Evolutionary conservation across 2,329 filamentous ascomycete genomes (phyloP).

Genomic region (Macroventuria anomochaeta): DNA sequence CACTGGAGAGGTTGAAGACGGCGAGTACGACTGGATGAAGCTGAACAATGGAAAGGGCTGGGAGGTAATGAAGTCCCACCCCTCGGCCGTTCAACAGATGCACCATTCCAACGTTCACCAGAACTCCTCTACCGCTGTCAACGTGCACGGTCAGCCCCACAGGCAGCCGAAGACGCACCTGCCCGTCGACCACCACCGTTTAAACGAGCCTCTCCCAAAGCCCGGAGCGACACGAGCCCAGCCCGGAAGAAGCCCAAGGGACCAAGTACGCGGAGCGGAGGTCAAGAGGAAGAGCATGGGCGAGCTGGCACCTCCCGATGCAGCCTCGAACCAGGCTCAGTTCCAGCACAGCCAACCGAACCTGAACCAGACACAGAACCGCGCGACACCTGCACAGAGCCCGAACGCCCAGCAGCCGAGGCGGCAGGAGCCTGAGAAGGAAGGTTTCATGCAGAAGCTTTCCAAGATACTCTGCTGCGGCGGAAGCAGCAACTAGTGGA

Average conservation of each 20-base stretch:
- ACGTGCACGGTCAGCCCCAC: constrained; percentile 77
- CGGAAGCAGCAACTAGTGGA: constrained; percentile 36
- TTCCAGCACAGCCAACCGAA: constrained; percentile 96
- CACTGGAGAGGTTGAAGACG: constrained; percentile 92
- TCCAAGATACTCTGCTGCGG: constrained; percentile 91
- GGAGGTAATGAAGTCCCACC: constrained; percentile 77
- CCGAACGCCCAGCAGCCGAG: constrained; percentile 60
- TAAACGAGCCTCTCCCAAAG: constrained; percentile 60
- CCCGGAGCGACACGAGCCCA: constrained; percentile 67
- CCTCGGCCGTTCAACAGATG: constrained; percentile 71
- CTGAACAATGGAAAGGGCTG: constrained; percentile 91
- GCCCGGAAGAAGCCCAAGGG: constrained; percentile 47
- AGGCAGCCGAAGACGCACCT: constrained; percentile 62
- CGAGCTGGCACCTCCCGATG: constrained; percentile 82
- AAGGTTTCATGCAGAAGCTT: constrained; percentile 86
- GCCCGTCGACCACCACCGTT: constrained; percentile 51
- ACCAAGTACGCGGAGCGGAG: constrained; percentile 34
- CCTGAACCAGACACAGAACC: constrained; percentile 61
- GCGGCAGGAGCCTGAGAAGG: constrained; percentile 68
- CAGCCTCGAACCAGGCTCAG: constrained; percentile 85
- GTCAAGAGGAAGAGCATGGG: constrained; percentile 74
- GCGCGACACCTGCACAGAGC: constrained; percentile 57
- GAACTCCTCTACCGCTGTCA: constrained; percentile 80
- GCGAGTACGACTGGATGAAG: constrained; percentile 99
- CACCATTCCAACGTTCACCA: constrained; percentile 80